A percentile compares a stretch with the other conserved stretches of the same genome.
Evolutionary conservation across 495 filamentous ascomycete species (phyloP).

Genomic region (Penicillium chermesinum): DNA sequence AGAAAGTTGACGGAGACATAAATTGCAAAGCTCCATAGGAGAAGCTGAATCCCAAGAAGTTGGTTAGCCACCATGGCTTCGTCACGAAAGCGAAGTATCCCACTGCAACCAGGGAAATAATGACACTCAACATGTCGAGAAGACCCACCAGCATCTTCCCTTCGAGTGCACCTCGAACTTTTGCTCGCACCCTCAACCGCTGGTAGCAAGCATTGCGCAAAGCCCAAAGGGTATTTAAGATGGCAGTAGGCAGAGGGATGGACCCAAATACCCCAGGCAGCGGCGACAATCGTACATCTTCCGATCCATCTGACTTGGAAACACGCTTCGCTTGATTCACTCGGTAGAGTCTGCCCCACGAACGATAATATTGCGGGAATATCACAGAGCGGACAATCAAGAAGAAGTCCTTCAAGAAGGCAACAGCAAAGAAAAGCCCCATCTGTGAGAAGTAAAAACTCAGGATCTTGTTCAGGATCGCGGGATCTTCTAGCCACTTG

Average conservation of each 20-base stretch:
- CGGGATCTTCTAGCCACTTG: conserved; percentile 79
- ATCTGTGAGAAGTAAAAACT: conserved; percentile 79
- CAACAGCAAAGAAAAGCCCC: conserved; percentile 67
- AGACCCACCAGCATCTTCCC: conserved; percentile 44
- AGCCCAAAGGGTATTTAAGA: conserved; percentile 41
- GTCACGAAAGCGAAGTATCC: conserved; percentile 64
- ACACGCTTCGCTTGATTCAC: conserved; percentile 28
- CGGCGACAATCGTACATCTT: conserved; percentile 37
- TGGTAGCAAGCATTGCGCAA: conserved; percentile 42
- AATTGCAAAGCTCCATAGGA: conserved; percentile 76
- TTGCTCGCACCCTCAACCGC: conserved; percentile 42
- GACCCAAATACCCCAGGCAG: conserved; percentile 46
- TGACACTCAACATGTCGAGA: conserved; percentile 54
- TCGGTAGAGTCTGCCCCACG: conserved; percentile 32
- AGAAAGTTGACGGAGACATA: conserved; percentile 87
- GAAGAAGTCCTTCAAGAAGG: conserved; percentile 63
- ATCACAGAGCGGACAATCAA: conserved; percentile 60
- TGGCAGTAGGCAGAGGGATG: conserved; percentile 34
- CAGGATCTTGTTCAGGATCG: conserved; percentile 76
- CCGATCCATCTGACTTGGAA: conserved; percentile 15
- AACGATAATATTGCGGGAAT: conserved; percentile 58
- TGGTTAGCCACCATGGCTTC: conserved; percentile 77
- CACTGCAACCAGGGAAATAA: conserved; percentile 55
- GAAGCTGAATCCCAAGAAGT: conserved; percentile 81
- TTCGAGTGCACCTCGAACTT: conserved; percentile 40